phyloP scores from a whole-genome alignment of 352 stramenopile species.

The Phytophthora sp. region DNA sequence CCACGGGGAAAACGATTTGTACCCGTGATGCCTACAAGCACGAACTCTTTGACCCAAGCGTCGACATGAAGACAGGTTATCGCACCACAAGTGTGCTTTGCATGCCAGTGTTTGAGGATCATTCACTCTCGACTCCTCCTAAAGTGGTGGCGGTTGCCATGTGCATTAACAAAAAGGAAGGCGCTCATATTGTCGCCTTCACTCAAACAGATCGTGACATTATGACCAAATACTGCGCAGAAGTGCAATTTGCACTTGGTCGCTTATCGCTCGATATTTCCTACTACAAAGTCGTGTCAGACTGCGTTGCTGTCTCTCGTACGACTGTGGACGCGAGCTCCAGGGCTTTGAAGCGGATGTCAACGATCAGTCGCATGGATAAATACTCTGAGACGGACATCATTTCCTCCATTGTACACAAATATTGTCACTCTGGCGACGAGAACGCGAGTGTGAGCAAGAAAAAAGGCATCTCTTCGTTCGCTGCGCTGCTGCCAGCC shows the following conservation, averaged over 20 bases:
- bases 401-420: conserved; percentile 68
- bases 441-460: conserved; percentile 13
- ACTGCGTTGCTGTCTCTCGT: conserved; percentile 40
- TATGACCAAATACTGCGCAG: conserved; percentile 66
- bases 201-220: conserved; percentile 58
- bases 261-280: conserved; percentile 75
- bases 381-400: conserved; percentile 60
- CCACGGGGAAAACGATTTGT: conserved; percentile 59
- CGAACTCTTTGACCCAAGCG: conserved; percentile 67
- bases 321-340: conserved; percentile 2
- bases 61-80: conserved; percentile 79
- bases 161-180: conserved; percentile 92
- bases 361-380: conserved; percentile 29
- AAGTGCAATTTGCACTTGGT: conserved; percentile 74
- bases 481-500: conserved; percentile 31
- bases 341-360: conserved; percentile 27
- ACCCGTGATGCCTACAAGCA: conserved; percentile 79
- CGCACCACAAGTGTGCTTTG: conserved; percentile 76
- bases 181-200: conserved; percentile 72
- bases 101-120: conserved; percentile 78
- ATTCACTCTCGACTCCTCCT: conserved; percentile 42
- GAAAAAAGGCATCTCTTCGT: conserved; percentile 23
- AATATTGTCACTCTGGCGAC: conserved; percentile 45
- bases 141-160: conserved; percentile 79
- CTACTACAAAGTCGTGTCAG: conserved; percentile 78